Base-by-base conservation (phyloP, 2,329 filamentous ascomycete species). In the Emericellopsis cladophorae region DNA sequence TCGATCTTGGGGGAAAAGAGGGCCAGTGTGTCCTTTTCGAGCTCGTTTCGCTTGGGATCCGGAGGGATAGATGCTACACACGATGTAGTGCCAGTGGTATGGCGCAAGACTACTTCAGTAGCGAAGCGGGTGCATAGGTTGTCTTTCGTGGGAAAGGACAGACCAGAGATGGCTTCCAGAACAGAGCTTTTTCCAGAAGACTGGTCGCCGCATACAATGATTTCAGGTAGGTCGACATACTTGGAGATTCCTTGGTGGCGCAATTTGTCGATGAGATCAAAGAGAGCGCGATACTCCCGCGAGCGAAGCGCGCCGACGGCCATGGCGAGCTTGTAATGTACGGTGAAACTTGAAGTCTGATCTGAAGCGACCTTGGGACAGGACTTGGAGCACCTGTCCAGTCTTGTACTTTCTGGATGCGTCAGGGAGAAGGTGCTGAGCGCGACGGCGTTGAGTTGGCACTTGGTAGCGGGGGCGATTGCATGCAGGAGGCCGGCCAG, bases 171-270 rank as follows among this genome's bases (percentile, higher is more conserved):
- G 2, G 75, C 77, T 48, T 82, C 75, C 0, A 83, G 66, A 0
- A 81, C 74, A 0, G 76, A 81, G 42, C 72, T 79, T 52, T 83
- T 83, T 4, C 77, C 78, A 1, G 70, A 68, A 0, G 70, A 77
- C 48, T 79, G 75, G 42, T 79, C 70, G 3, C 77, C 76, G 39
- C 69, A 74, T 10, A 80, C 74, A 24, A 80, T 68, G 43, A 70
- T 66, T 45, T 70, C 57, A 0, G 66, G 67, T 0, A 68, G 53
- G 14, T 60, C 58, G 15, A 70, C 55, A 44, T 58, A 56, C 5
- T 56, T 49, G 37, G 57, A 58, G 24, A 65, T 49, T 0, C 60
- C 58, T 26, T 62, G 52, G 2, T 57, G 54, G 7, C 62, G 54
- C 1, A 67, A 52, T 18, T 46, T 51, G 44, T 65, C 60, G 15